Evolutionary conservation across 2,329 filamentous ascomycete genomes (phyloP), one percentile per base, ranked within the genome.

Genomic region (Massarina eburnea): DNA sequence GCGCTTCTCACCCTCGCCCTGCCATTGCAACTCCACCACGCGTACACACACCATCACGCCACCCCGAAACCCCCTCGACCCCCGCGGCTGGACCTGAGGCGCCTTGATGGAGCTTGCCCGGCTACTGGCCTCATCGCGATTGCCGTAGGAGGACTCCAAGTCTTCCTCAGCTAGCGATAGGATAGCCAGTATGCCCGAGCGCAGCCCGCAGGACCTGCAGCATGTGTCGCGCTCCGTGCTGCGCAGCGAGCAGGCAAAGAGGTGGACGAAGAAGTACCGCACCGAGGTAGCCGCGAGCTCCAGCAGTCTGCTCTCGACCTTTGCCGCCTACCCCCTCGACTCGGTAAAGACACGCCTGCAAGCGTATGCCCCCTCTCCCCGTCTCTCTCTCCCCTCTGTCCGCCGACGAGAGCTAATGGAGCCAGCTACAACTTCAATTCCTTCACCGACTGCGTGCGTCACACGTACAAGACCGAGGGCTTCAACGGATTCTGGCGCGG

Each of bases 291-390:
- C 88, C 50, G 89, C 89, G 35, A 88, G 85, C 71, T 78, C 83
- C 30, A 88, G 86, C 65, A 91, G 86, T 70, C 78, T 91, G 55
- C 77, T 92, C 45, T 90, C 87, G 29, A 94, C 89, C 33, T 80
- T 90, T 64, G 78, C 81, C 55, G 86, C 89, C 76, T 95, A 92
- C 66, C 89, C 89, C 18, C 81, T 95, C 57, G 89, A 95, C 70
- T 92, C 89, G 61, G 86, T 92, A 67, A 95, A 95, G 77, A 91
- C 88, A 45, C 87, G 89, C 63, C 89, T 94, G 83, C 89, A 95
- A 75, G 88, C 87, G 55, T 74, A 70, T 51, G 71, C 56, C 27
- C 3, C 32, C 6, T 8, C 32, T 30, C 5, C 12, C 17, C 27
- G 26, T 17, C 17, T 3, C 36, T 22, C 42, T 30, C 45, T 33